Evolutionary conservation across 2,329 filamentous ascomycete genomes (phyloP).

Genomic region (Sphaceloma murrayae): DNA sequence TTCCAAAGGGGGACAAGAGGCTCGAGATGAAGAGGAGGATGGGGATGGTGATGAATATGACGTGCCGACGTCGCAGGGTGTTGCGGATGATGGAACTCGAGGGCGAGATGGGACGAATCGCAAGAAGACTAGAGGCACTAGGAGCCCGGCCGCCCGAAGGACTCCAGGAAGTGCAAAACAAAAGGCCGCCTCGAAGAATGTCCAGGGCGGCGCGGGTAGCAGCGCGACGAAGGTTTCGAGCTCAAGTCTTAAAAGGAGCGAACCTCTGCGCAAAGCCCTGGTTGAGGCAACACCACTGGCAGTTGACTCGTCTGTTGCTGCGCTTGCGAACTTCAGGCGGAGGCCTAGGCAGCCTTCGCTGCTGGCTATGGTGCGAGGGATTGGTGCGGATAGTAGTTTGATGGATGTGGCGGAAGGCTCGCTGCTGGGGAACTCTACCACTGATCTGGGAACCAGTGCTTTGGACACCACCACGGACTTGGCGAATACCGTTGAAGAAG

Average conservation of each 20-base stretch:
- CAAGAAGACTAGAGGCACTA: background rate
- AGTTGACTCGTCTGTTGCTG: slow-evolving; percentile 38
- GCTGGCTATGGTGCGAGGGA: background rate
- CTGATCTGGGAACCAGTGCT: slow-evolving; percentile 12
- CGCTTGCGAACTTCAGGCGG: slow-evolving; percentile 43
- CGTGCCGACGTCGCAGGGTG: slow-evolving; percentile 1
- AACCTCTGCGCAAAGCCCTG: background rate
- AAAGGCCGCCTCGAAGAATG: no score
- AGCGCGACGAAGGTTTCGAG: background rate
- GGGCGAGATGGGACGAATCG: no score
- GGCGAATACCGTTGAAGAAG: background rate
- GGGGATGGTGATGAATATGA: slow-evolving; percentile 2
- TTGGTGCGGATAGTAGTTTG: slow-evolving; percentile 1
- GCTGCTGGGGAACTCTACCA: slow-evolving; percentile 1
- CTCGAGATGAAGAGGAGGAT: background rate
- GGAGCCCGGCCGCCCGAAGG: background rate
- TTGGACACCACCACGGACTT: slow-evolving; percentile 15
- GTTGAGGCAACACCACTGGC: slow-evolving; percentile 7
- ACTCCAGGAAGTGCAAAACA: no score
- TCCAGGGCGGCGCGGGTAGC: no score
- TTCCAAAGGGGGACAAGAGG: background rate
- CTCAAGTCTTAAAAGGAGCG: no score
- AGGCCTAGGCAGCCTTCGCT: slow-evolving; percentile 35
- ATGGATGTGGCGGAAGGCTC: slow-evolving; percentile 3
- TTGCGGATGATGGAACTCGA: no score